Conservation (phyloP, 2,329 filamentous ascomycete genomes). For the Trichophyton schoenleinii region DNA sequence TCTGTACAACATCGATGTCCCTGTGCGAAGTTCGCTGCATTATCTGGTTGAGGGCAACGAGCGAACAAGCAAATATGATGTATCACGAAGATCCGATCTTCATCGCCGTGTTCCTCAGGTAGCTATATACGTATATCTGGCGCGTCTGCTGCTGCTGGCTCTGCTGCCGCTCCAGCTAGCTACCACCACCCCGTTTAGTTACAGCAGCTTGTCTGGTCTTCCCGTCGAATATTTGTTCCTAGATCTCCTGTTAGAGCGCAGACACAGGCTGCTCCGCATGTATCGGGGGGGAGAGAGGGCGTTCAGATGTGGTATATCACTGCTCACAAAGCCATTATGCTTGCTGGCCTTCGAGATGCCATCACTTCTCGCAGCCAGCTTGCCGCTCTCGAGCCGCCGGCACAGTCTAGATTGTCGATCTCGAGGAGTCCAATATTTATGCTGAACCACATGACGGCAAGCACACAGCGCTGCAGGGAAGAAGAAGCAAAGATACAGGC, state of each 20-base stretch:
- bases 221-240: too few species aligned
- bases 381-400: background rate
- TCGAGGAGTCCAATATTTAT: background rate
- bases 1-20: conserved; percentile 2
- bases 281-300: too few species aligned
- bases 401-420: conserved; percentile 4
- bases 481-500: background rate
- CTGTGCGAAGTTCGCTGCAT: background rate
- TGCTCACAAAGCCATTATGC: too few species aligned
- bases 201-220: too few species aligned
- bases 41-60: background rate
- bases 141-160: background rate
- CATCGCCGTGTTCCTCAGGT: background rate
- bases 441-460: background rate
- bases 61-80: conserved; percentile 2
- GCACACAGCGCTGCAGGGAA: background rate
- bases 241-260: too few species aligned
- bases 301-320: too few species aligned
- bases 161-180: background rate
- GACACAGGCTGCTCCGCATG: too few species aligned
- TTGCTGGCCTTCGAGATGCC: background rate
- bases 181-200: background rate
- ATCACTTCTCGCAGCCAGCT: background rate
- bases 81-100: background rate
- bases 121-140: background rate